Evolutionary conservation across 2,329 filamentous ascomycete genomes (phyloP).

Genomic region (Calonectria fujianensis): DNA sequence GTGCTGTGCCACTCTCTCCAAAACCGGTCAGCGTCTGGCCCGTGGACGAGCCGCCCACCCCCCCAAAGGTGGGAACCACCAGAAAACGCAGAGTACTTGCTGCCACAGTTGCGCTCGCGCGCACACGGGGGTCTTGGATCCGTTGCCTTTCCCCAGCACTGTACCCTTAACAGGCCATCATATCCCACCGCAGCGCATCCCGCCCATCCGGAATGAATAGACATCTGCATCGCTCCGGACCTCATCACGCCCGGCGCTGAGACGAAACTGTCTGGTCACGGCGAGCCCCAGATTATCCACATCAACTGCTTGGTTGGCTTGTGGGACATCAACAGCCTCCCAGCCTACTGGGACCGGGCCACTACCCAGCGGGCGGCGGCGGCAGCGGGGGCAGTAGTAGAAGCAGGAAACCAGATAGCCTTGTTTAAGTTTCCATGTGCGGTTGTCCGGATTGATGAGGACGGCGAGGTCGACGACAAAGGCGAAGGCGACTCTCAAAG

Average conservation of each 20-base stretch:
- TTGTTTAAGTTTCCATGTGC: slow-evolving; percentile 38
- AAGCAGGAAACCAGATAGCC: slow-evolving; percentile 11
- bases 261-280: slow-evolving; percentile 33
- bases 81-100: slow-evolving; percentile 18
- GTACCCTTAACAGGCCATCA: slow-evolving; percentile 1
- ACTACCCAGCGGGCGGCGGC: not conserved
- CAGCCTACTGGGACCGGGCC: slow-evolving; percentile 33
- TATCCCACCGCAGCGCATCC: slow-evolving; percentile 6
- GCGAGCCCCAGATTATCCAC: slow-evolving; percentile 24
- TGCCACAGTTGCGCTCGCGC: slow-evolving; percentile 6
- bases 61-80: slow-evolving; percentile 28
- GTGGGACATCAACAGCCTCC: slow-evolving; percentile 34
- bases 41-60: slow-evolving; percentile 10
- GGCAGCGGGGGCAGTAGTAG: not conserved
- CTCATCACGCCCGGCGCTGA: slow-evolving; percentile 31
- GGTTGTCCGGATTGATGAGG: slow-evolving; percentile 49
- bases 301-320: slow-evolving; percentile 20
- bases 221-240: slow-evolving; percentile 32
- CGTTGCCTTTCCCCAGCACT: not conserved
- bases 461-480: slow-evolving; percentile 43
- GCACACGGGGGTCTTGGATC: slow-evolving; percentile 12
- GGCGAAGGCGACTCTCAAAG: slow-evolving; percentile 44
- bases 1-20: slow-evolving; percentile 38
- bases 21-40: slow-evolving; percentile 38
- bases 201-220: slow-evolving; percentile 26